phyloP scores from a whole-genome alignment of 768 basidiomycete genomes.

The Auriculariales sp. region DNA sequence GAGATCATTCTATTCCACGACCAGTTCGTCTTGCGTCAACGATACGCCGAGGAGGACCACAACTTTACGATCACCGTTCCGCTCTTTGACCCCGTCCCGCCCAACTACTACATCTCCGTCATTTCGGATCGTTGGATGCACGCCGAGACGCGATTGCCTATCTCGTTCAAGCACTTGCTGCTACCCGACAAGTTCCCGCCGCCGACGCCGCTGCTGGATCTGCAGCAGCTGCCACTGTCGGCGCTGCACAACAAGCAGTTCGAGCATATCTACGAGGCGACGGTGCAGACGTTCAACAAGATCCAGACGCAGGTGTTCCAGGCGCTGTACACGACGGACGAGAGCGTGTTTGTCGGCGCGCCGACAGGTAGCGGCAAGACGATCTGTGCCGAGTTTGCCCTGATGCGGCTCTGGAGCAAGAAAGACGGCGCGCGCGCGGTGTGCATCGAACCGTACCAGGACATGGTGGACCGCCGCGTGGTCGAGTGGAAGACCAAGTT shows the following conservation, averaged over 20 bases:
- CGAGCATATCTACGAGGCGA: constrained; percentile 69
- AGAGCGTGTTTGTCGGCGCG: constrained; percentile 93
- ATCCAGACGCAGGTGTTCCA: constrained; percentile 99
- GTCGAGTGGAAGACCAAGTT: constrained; percentile 86
- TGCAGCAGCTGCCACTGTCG: constrained; percentile 78
- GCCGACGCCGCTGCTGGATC: constrained; percentile 83
- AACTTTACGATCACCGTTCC: constrained; percentile 89
- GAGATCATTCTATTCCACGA: constrained; percentile 95
- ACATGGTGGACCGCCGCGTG: constrained; percentile 89
- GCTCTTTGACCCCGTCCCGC: constrained; percentile 94
- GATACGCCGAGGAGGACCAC: constrained; percentile 88
- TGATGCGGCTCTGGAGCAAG: constrained; percentile 91
- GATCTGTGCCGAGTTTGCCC: constrained; percentile 90
- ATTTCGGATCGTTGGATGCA: constrained; percentile 95
- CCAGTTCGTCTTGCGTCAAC: constrained; percentile 78
- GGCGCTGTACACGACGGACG: constrained; percentile 88
- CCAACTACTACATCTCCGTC: constrained; percentile 94
- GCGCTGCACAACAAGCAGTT: constrained; percentile 91
- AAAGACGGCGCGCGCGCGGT: constrained; percentile 70
- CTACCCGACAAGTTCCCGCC: constrained; percentile 93
- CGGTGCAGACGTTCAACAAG: constrained; percentile 87
- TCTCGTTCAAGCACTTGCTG: constrained; percentile 96
- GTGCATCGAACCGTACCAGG: constrained; percentile 92
- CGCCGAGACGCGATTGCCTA: constrained; percentile 83
- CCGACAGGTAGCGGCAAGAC: constrained; percentile 97